A percentile compares a stretch with the other conserved stretches of the same genome.
Evolutionary conservation across 352 stramenopile species (phyloP).

Genomic region (Peronosclerospora sorghi): DNA sequence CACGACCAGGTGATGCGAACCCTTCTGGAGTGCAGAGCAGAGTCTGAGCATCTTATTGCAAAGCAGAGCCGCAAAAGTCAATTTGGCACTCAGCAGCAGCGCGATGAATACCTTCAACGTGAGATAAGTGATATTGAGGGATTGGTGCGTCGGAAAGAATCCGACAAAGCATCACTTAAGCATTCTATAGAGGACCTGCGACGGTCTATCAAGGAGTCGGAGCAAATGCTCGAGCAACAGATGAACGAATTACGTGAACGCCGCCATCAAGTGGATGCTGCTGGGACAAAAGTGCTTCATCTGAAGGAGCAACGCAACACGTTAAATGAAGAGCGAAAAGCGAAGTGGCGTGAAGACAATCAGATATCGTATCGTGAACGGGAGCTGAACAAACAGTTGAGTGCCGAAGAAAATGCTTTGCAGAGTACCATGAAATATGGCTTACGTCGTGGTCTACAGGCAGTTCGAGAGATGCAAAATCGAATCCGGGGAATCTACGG

Average conservation of each 20-base stretch:
- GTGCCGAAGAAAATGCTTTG: constrained; percentile 62
- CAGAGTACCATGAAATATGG: constrained; percentile 81
- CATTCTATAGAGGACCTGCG: constrained; percentile 34
- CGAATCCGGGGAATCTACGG: constrained; percentile 84
- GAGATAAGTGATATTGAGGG: constrained; percentile 62
- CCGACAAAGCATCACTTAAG: constrained; percentile 31
- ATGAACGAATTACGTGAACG: constrained; percentile 41
- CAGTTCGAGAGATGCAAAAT: constrained; percentile 83
- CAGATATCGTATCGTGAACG: constrained; percentile 66
- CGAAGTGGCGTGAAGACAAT: constrained; percentile 74
- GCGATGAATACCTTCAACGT: constrained; percentile 76
- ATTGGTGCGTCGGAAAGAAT: constrained; percentile 47
- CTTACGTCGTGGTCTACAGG: constrained; percentile 75
- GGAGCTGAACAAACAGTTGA: constrained; percentile 57
- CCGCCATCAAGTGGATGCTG: constrained; percentile 36
- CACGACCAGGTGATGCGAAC: constrained; percentile 83
- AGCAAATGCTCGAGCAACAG: constrained; percentile 35
- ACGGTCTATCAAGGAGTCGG: constrained; percentile 28
- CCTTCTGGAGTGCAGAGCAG: constrained; percentile 40
- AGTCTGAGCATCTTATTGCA: constrained; percentile 88
- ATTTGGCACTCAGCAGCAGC: constrained; percentile 88
- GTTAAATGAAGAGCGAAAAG: constrained; percentile 70
- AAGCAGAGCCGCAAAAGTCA: constrained; percentile 93
- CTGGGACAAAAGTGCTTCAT: constrained; percentile 40
- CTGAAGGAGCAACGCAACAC: constrained; percentile 76